Base-by-base conservation (phyloP, 176 grass and related monocot genomes). In the Oryza meridionalis region DNA sequence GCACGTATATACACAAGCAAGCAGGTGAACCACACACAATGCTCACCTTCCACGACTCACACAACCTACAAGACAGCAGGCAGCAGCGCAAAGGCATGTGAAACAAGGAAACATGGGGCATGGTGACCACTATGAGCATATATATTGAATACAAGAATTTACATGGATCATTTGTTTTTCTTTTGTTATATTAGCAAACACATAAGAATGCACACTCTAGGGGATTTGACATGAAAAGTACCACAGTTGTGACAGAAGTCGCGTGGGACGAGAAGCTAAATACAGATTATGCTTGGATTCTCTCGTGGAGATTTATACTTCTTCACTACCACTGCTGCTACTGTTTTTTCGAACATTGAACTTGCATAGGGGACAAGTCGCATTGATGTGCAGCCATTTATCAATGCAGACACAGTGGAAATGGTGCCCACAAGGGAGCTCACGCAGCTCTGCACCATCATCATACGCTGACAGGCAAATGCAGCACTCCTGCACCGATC, bases 341-440 rank as follows among this genome's bases (percentile, higher is more conserved):
- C 59, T 81, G 80, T 80, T 82, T 89, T 94, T 94, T 22, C 90
- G 86, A 62, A 94, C 83, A 46, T 94, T 91, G 66, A 89, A 94
- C 89, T 94, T 94, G 80, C 92, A 94, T 65, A 94, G 84, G 7
- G 92, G 92, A 67, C 92, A 94, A 16, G 90, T 94, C 19, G 92
- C 92, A 45, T 94, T 94, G 45, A 94, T 94, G 45, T 85, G 88
- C 55, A 94, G 76, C 92, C 92, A 94, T 69, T 94, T 94, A 50
- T 88, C 86, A 68, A 94, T 91, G 71, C 92, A 94, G 29, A 64
- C 38, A 53, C 88, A 94, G 76, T 94, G 92, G 79, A 94, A 94
- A 80, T 94, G 89, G 58, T 94, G 92, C 22, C 85, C 88, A 80
- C 92, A 94, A 16, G 89, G 92, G 55, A 94, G 92, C 72, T 90